Evolutionary conservation across 2,329 filamentous ascomycete species (phyloP).

Genomic region (Lecanicillium sp.): DNA sequence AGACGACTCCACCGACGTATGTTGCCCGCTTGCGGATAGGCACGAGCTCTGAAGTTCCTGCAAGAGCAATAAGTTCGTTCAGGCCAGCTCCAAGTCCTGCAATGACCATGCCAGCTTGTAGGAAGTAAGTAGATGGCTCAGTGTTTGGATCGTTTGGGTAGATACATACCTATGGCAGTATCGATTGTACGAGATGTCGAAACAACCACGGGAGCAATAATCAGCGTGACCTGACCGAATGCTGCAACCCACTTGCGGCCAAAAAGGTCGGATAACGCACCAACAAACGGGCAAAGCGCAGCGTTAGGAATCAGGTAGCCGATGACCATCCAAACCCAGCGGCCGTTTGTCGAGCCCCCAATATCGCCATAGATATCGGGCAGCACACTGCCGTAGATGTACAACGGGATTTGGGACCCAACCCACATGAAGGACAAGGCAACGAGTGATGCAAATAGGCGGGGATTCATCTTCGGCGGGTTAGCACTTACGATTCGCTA

Average conservation of each 20-base stretch:
- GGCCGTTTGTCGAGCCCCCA: not conserved
- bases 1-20: too few species aligned
- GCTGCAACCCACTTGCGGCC: constrained; percentile 1
- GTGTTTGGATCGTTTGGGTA: too few species aligned
- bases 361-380: constrained; percentile 1
- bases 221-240: not conserved
- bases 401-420: constrained; percentile 4
- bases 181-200: too few species aligned
- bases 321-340: constrained; percentile 1
- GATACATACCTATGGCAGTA: too few species aligned
- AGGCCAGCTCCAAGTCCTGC: too few species aligned
- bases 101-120: too few species aligned
- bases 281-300: constrained; percentile 4
- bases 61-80: too few species aligned
- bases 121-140: too few species aligned
- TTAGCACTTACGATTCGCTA: not conserved
- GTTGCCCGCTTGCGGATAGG: too few species aligned
- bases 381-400: constrained; percentile 3
- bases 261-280: not conserved
- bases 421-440: constrained; percentile 4
- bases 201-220: not conserved
- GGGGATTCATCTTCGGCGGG: not conserved
- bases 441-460: constrained; percentile 2
- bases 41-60: too few species aligned
- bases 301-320: not conserved